Percentiles rank a stretch among this genome's conserved stretches.
Conservation (phyloP, 176 grass and related monocot genomes). For the maize (Zea mays) region Zm-B73-REFERENCE-NAM-5.0 NC_050096.1:3164001-3164500, state of each 20-base stretch:
- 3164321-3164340: not conserved
- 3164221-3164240: constrained; percentile 46
- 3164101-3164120: constrained; percentile 87
- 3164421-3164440: constrained; percentile 62
- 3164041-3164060: constrained; percentile 34
- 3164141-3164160: not conserved
- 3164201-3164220: constrained; percentile 33
- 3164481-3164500: constrained; percentile 45
- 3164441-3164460: constrained; percentile 33
- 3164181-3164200: constrained; percentile 46
- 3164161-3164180: constrained; percentile 67
- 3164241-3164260: constrained; percentile 44
- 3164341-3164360: not conserved
- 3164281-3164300: constrained; percentile 50
- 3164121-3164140: constrained; percentile 39
- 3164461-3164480: constrained; percentile 27
- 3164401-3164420: not conserved
- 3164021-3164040: constrained; percentile 21
- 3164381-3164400: not conserved
- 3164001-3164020: constrained; percentile 32
- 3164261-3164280: constrained; percentile 43
- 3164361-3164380: not conserved
- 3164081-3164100: constrained; percentile 4
- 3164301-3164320: not conserved
- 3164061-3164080: constrained; percentile 19